These are phyloP conservation scores for Saturnispora sanitii DNA, from an alignment of 805 yeast genomes.

Conservation along the genomic window DNA sequence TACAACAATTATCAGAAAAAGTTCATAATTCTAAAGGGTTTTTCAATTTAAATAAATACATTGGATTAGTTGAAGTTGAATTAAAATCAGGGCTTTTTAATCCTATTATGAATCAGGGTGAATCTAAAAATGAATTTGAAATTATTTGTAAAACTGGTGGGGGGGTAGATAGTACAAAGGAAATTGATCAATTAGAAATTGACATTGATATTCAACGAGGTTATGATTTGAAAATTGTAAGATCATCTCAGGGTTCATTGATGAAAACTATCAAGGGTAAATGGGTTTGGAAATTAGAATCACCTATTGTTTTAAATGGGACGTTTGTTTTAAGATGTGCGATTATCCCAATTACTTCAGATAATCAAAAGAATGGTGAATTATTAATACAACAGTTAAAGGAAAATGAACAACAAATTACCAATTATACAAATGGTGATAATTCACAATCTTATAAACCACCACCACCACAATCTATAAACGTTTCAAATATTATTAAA, in stretches of 20 bases:
- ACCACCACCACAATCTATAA: neutral
- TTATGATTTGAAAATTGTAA: conserved; percentile 9
- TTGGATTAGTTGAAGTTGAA: conserved; percentile 51
- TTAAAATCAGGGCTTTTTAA: conserved; percentile 44
- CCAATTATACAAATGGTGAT: neutral
- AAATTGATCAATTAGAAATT: conserved; percentile 38
- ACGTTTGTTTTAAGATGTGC: conserved; percentile 11
- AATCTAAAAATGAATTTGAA: conserved; percentile 48
- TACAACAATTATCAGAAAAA: neutral
- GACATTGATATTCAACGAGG: conserved; percentile 24
- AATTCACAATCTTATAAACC: neutral
- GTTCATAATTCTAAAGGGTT: conserved; percentile 10
- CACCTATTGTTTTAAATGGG: conserved; percentile 10
- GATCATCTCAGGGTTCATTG: conserved; percentile 11
- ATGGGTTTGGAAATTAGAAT: conserved; percentile 17
- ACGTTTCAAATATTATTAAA: conserved; percentile 11
- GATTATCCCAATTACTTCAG: neutral
- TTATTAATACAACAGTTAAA: neutral
- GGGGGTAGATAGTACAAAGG: conserved; percentile 24
- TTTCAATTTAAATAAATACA: conserved; percentile 22
- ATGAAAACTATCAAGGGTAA: conserved; percentile 4
- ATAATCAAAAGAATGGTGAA: no score
- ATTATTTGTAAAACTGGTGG: conserved; percentile 21
- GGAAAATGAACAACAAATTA: neutral
- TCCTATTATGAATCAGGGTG: conserved; percentile 8